Conservation (phyloP, 495 filamentous ascomycete species). For the Eremomyces bilateralis region DNA sequence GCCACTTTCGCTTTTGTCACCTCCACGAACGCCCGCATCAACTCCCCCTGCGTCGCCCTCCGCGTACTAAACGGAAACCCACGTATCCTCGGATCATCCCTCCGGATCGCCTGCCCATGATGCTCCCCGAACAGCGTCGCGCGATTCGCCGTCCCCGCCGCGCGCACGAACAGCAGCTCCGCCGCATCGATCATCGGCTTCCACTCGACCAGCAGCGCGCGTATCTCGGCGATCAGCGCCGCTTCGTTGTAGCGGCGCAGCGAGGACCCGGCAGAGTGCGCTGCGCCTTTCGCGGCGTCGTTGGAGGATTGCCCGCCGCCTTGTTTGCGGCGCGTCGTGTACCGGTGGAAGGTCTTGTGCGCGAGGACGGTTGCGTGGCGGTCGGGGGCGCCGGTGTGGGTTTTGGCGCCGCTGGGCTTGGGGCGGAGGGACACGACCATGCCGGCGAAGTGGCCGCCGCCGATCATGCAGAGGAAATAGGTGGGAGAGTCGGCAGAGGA, state of each 20-base stretch:
- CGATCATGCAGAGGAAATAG: conserved; percentile 94
- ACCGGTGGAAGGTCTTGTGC: conserved; percentile 94
- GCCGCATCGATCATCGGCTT: conserved; percentile 59
- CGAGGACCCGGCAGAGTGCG: conserved; percentile 80
- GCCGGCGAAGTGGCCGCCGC: conserved; percentile 89
- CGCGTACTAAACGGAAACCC: conserved; percentile 89
- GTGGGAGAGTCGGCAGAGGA: conserved; percentile 42
- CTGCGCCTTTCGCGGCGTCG: conserved; percentile 72
- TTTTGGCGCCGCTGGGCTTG: conserved; percentile 49
- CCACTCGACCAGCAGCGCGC: conserved; percentile 61
- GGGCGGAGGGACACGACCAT: conserved; percentile 85
- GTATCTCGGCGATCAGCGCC: conserved; percentile 63
- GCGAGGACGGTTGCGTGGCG: conserved; percentile 68
- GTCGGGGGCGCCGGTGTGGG: conserved; percentile 45
- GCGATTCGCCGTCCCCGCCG: conserved; percentile 66
- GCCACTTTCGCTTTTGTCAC: conserved; percentile 73
- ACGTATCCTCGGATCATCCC: conserved; percentile 65
- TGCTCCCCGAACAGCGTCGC: conserved; percentile 76
- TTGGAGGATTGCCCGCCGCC: conserved; percentile 86
- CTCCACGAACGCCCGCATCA: conserved; percentile 84
- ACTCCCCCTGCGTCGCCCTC: conserved; percentile 80
- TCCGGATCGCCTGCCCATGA: conserved; percentile 61
- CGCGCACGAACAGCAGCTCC: conserved; percentile 70
- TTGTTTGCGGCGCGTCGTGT: conserved; percentile 89
- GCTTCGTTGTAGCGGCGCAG: conserved; percentile 86